Percentiles rank a stretch among this genome's conserved stretches.
Evolutionary conservation across 2,329 filamentous ascomycete species (phyloP).

Genomic region (Fusarium bulbicola): DNA sequence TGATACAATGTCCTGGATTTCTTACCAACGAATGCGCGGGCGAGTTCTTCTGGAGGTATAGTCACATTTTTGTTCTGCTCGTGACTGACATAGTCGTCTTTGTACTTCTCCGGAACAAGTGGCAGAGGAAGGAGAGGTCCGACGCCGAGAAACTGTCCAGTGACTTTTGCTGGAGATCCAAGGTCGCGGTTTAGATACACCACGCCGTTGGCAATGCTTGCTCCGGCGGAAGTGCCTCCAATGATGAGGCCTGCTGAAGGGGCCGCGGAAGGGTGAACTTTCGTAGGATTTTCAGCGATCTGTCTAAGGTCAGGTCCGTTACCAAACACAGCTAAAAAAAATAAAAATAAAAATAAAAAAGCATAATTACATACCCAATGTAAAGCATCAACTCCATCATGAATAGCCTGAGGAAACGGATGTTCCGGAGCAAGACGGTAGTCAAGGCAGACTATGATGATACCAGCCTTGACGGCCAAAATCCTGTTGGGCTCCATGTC

Average conservation of each 20-base stretch:
- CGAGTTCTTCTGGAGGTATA: not conserved
- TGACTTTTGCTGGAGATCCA: not conserved
- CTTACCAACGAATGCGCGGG: not conserved
- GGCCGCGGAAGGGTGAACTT: not conserved
- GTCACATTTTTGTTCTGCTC: not conserved
- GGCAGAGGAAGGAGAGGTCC: not conserved
- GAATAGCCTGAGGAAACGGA: not conserved
- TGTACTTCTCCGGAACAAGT: not conserved
- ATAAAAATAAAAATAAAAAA: fast-evolving
- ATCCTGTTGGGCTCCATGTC: not conserved
- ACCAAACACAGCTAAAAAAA: fast-evolving
- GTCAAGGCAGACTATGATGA: not conserved
- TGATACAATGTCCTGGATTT: fast-evolving
- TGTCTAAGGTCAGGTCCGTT: not conserved
- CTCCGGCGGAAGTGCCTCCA: not conserved
- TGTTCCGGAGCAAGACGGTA: not conserved
- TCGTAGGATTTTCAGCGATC: not conserved
- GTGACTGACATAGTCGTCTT: not conserved
- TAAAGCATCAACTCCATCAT: not conserved
- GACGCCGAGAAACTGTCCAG: not conserved
- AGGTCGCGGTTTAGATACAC: not conserved
- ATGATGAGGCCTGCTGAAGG: not conserved
- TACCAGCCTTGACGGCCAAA: not conserved
- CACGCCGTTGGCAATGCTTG: not conserved
- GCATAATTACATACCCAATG: not conserved